Evolutionary conservation across 768 basidiomycete species (phyloP).

Genomic region (Russula abietina): DNA sequence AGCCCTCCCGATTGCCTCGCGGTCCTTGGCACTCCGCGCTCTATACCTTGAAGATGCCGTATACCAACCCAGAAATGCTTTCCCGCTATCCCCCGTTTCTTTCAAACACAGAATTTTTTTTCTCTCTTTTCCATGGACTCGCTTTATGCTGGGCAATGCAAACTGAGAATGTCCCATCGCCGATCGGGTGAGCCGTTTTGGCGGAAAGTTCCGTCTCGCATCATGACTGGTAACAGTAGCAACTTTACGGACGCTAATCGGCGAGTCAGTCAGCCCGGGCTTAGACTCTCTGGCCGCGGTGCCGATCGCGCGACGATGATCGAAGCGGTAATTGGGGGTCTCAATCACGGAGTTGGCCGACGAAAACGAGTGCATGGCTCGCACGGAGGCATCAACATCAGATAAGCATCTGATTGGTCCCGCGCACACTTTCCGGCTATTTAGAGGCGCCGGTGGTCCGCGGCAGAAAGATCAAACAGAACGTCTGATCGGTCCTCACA

Average conservation of each 20-base stretch:
- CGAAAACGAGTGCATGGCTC: slow-evolving; percentile 5
- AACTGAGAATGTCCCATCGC: slow-evolving; percentile 11
- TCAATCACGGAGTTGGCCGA: slow-evolving; percentile 13
- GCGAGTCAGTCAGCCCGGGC: slow-evolving; percentile 17
- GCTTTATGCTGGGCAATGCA: slow-evolving; percentile 18
- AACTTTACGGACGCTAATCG: slow-evolving; percentile 24
- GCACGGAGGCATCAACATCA: slow-evolving; percentile 23
- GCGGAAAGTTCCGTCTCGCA: slow-evolving; percentile 23
- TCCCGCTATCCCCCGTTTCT: slow-evolving; percentile 10
- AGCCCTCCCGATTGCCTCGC: slow-evolving; percentile 21
- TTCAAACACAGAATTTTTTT: slow-evolving; percentile 12
- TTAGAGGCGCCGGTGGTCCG: slow-evolving; percentile 20
- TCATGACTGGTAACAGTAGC: slow-evolving; percentile 9
- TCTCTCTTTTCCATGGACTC: slow-evolving; percentile 14
- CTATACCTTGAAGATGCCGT: slow-evolving; percentile 25
- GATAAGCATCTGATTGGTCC: slow-evolving; percentile 24
- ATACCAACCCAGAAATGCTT: slow-evolving; percentile 20
- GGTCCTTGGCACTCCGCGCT: slow-evolving; percentile 19
- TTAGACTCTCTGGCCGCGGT: slow-evolving; percentile 21
- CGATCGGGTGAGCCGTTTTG: slow-evolving; percentile 20
- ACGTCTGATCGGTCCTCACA: slow-evolving; percentile 24
- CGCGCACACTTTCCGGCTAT: slow-evolving; percentile 14
- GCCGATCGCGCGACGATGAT: slow-evolving; percentile 24
- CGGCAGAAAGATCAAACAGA: slow-evolving; percentile 25
- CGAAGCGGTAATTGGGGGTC: slow-evolving; percentile 22